These are phyloP conservation scores for Talaromyces stipitatus DNA, from an alignment of 495 filamentous ascomycete species.

Conservation along the genomic window DNA sequence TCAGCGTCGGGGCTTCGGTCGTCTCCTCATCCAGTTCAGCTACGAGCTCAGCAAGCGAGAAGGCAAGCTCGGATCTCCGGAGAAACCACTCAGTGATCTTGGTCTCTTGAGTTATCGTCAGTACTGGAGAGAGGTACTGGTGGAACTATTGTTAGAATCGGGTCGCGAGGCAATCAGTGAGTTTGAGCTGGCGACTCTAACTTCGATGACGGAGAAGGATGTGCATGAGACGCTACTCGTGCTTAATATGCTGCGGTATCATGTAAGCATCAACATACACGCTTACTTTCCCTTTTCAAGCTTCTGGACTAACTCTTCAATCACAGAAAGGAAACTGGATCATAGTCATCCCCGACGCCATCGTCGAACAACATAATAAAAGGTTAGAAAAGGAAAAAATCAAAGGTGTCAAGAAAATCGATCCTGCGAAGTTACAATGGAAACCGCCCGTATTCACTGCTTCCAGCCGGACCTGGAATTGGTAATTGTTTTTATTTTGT, in stretches of 20 bases:
- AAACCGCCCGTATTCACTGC: slow-evolving; percentile 94
- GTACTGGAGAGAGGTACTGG: slow-evolving; percentile 92
- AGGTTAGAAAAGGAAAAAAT: slow-evolving; percentile 66
- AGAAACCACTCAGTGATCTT: slow-evolving; percentile 92
- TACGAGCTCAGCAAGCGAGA: slow-evolving; percentile 97
- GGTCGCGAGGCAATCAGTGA: slow-evolving; percentile 61
- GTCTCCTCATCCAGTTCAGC: slow-evolving; percentile 91
- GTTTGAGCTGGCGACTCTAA: slow-evolving; percentile 67
- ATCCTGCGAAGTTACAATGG: slow-evolving; percentile 76
- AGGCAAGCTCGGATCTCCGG: slow-evolving; percentile 86
- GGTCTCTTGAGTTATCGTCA: slow-evolving; percentile 87
- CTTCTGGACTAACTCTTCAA: slow-evolving; percentile 17
- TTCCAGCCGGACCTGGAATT: slow-evolving; percentile 87
- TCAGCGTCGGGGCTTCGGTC: slow-evolving; percentile 87
- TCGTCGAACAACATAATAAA: slow-evolving; percentile 67
- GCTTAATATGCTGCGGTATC: slow-evolving; percentile 88
- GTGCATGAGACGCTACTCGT: slow-evolving; percentile 89
- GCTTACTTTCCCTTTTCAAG: not conserved
- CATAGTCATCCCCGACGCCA: slow-evolving; percentile 73
- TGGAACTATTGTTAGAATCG: slow-evolving; percentile 66
- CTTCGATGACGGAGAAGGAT: slow-evolving; percentile 92
- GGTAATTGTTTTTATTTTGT: slow-evolving; percentile 43
- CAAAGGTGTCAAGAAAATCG: slow-evolving; percentile 69
- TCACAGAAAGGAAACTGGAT: slow-evolving; percentile 80
- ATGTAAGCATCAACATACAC: slow-evolving; percentile 36